Evolutionary conservation across 257 asterid species (phyloP), one percentile per base, ranked within the genome.

Genomic region (Prunella vulgaris): DNA sequence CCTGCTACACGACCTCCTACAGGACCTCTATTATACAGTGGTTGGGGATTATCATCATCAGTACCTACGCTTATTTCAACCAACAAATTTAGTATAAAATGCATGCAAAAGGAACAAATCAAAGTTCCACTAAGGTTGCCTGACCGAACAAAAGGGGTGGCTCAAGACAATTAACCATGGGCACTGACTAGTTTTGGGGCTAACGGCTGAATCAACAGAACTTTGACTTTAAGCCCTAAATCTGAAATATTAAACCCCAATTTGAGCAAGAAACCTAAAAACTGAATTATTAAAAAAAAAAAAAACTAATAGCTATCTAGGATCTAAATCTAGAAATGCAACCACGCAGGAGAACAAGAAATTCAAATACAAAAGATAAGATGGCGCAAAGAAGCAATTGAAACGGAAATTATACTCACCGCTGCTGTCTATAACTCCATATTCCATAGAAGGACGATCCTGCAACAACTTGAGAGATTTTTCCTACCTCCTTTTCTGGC

Each of bases 41-140:
- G 71, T 75, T 70, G 83, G 53, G 84, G 87, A 65, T 70, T 79
- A 78, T 84, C 92, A 80, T 84, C 87, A 76, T 74, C 88, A 70
- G 83, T 84, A 54, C 84, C 87, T 78, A 77, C 68, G 81, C 64
- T 75, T 66, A 52, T 70, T 69, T 75, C 52, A 49, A 64, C 59
- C 9, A n/a, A 68, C 59, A 44, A 18, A 38, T 53, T 40, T 32
- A 76, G 67, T 53, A 77, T 57, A 52, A 20, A 25, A 59, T 64
- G 57, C 12, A 70, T 61, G 67, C 32, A n/a, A 37, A 61, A 20
- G 44, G 17, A 61, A 21, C 21, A 13, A 35, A 21, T 35, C 49
- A 37, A 35, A 4, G 18, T 33, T 60, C 32, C 67, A 61, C 12
- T 56, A 7, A 61, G 25, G 18, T 59, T 18, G 51, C 18, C 64